Conservation (phyloP, 1,139 yeast species). For the Yamadazyma oceani region DNA sequence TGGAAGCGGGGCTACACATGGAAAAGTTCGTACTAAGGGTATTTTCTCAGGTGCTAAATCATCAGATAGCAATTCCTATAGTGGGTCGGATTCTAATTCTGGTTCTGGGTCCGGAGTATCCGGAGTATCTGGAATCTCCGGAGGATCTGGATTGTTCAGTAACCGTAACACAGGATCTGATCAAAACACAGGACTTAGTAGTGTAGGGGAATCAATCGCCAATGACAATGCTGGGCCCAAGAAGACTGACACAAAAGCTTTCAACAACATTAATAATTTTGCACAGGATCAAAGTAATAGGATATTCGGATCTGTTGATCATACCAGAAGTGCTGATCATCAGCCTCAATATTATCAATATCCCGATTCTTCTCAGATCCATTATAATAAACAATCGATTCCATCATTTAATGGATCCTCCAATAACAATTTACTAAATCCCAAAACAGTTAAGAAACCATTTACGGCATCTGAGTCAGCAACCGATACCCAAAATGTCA, state of each 20-base stretch:
- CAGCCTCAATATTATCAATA: slow-evolving; percentile 24
- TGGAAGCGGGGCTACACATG: slow-evolving; percentile 1
- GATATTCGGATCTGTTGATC: slow-evolving; percentile 15
- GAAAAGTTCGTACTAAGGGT: not conserved
- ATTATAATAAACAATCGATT: slow-evolving; percentile 9
- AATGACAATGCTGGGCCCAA: not conserved
- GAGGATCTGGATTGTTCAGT: slow-evolving; percentile 8
- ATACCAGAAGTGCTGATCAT: slow-evolving; percentile 7
- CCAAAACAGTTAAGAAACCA: not conserved
- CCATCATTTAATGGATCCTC: slow-evolving; percentile 1
- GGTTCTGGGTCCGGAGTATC: slow-evolving; percentile 2
- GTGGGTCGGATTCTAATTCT: slow-evolving; percentile 4
- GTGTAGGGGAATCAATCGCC: slow-evolving; percentile 7
- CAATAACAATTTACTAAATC: not conserved
- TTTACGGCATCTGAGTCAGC: not conserved
- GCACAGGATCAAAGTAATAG: slow-evolving; percentile 21
- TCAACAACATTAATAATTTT: slow-evolving; percentile 14
- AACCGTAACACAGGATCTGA: slow-evolving; percentile 2
- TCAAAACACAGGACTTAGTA: slow-evolving; percentile 9
- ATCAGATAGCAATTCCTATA: slow-evolving; percentile 3
- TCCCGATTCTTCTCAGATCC: slow-evolving; percentile 25
- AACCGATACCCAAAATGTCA: slow-evolving; percentile 6
- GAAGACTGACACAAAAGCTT: slow-evolving; percentile 2
- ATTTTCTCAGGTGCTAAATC: not conserved
- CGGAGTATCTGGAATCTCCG: slow-evolving; percentile 1